A percentile compares a stretch with the other conserved stretches of the same genome.
Evolutionary conservation across 2,329 filamentous ascomycete species (phyloP).

Genomic region (Aureobasidium sp.): DNA sequence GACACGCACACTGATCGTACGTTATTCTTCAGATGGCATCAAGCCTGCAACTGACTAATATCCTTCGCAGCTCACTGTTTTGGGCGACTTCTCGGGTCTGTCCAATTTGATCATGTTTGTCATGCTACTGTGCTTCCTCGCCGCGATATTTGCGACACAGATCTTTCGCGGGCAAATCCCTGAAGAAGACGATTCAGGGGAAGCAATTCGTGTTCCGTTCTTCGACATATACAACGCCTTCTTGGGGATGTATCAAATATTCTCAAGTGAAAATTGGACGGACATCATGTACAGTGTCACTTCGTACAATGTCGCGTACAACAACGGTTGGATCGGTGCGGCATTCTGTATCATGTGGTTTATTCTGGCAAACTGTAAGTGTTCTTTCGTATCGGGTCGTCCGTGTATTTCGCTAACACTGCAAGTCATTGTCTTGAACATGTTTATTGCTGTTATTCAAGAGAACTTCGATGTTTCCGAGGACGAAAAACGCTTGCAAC

Average conservation of each 20-base stretch:
- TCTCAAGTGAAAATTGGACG: slow-evolving; percentile 97
- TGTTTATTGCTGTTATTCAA: slow-evolving; percentile 99
- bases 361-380: slow-evolving; percentile 67
- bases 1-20: slow-evolving; percentile 73
- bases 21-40: slow-evolving; percentile 19
- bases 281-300: slow-evolving; percentile 77
- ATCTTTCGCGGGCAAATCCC: slow-evolving; percentile 85
- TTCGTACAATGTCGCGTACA: slow-evolving; percentile 53
- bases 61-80: slow-evolving; percentile 54
- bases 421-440: slow-evolving; percentile 80
- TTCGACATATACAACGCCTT: slow-evolving; percentile 92
- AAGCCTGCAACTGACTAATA: neutral
- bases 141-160: slow-evolving; percentile 87
- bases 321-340: slow-evolving; percentile 88
- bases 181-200: slow-evolving; percentile 49
- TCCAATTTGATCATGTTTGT: slow-evolving; percentile 93
- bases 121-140: slow-evolving; percentile 88
- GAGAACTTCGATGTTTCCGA: slow-evolving; percentile 99
- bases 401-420: slow-evolving; percentile 8
- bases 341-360: slow-evolving; percentile 93
- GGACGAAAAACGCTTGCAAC: slow-evolving; percentile 93
- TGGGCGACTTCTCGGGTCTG: slow-evolving; percentile 88
- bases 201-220: slow-evolving; percentile 67
- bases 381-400: neutral
- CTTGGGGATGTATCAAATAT: slow-evolving; percentile 92